These are phyloP conservation scores for Auxenochlorella pyrenoidosa DNA, from an alignment of 139 green algal genomes.

Conservation along the genomic window DNA sequence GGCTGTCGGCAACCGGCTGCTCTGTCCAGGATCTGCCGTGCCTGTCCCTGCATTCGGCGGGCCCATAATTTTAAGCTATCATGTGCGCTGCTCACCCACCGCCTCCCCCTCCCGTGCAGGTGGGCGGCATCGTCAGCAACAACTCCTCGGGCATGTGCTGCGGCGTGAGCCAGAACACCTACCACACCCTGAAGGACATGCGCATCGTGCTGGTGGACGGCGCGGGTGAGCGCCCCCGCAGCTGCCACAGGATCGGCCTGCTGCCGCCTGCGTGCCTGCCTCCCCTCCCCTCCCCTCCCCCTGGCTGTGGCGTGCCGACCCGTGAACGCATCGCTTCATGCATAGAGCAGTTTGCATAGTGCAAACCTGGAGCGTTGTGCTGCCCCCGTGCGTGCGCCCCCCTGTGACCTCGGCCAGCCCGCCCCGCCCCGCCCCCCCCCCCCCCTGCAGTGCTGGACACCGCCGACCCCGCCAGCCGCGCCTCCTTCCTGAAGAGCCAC, in stretches of 20 bases:
- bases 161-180: constrained; percentile 95
- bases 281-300: too few species aligned
- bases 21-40: too few species aligned
- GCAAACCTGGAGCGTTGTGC: too few species aligned
- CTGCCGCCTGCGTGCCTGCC: neutral
- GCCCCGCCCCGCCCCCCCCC: neutral
- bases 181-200: constrained; percentile 97
- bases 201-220: constrained; percentile 94
- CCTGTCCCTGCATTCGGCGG: too few species aligned
- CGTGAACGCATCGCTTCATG: too few species aligned
- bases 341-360: too few species aligned
- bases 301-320: too few species aligned
- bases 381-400: neutral
- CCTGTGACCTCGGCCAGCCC: neutral
- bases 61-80: too few species aligned
- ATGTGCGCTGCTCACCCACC: neutral
- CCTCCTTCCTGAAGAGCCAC: constrained; percentile 84
- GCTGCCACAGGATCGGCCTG: too few species aligned
- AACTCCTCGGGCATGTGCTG: constrained; percentile 99
- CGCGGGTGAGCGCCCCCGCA: constrained; percentile 48
- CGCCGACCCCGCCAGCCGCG: constrained; percentile 72
- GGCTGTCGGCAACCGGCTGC: too few species aligned
- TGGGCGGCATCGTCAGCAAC: constrained; percentile 97
- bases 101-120: neutral
- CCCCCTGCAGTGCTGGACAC: constrained; percentile 87